Conservation (phyloP, 192 early-diverging fungal species). For the Kappamyces sp. region DNA sequence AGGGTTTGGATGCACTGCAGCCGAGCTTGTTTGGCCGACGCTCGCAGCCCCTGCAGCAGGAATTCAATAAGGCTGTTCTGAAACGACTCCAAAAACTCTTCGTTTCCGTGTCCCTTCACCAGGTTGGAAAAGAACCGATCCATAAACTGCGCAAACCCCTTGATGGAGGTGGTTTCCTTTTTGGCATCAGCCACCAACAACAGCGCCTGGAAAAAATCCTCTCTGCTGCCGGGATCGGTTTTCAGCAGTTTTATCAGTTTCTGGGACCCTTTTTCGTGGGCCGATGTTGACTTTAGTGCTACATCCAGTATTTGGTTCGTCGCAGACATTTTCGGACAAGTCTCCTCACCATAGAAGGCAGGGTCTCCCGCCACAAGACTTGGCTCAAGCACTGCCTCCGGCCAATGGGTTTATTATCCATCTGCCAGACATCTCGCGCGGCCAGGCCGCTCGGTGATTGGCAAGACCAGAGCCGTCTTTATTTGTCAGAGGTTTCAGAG, state of each 20-base stretch:
- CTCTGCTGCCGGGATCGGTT: too few species aligned
- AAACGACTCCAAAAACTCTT: not conserved
- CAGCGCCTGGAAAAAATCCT: constrained; percentile 12
- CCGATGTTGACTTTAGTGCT: too few species aligned
- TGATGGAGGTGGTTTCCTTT: not conserved
- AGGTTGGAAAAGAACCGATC: constrained; percentile 7
- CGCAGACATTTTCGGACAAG: not conserved
- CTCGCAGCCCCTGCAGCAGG: constrained; percentile 66
- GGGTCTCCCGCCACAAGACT: not conserved
- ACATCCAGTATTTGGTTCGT: not conserved
- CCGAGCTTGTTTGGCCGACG: constrained; percentile 68
- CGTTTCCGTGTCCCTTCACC: not conserved
- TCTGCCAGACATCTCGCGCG: not conserved
- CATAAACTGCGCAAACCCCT: constrained; percentile 5
- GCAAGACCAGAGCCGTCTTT: not conserved
- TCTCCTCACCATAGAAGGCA: not conserved
- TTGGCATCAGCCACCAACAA: not conserved
- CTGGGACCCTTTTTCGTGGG: too few species aligned
- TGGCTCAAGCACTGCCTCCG: not conserved
- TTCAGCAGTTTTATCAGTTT: too few species aligned
- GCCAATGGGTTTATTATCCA: not conserved
- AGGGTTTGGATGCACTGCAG: constrained; percentile 70
- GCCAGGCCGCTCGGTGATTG: not conserved
- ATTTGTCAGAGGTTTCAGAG: constrained; percentile 12
- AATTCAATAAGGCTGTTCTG: constrained; percentile 48